Conservation (phyloP, 108 stramenopile species). For the Cyclotella distinguenda region DNA sequence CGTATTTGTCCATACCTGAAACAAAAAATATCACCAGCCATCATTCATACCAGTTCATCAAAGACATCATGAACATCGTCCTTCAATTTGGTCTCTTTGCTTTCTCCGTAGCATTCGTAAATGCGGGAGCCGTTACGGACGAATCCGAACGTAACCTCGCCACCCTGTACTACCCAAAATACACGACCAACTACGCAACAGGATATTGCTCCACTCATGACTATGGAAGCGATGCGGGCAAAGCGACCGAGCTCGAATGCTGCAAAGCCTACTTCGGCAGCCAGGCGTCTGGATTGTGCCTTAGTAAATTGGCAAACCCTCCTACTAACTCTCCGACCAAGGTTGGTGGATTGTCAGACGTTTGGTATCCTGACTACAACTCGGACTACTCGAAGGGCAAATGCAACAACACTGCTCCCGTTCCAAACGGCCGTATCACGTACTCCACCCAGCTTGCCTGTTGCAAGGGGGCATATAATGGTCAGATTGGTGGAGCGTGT, state of each 20-base stretch:
- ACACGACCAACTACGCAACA: not conserved
- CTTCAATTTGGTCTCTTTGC: too few species aligned
- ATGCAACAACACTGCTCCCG: not conserved
- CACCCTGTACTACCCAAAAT: not conserved
- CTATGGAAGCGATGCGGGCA: not conserved
- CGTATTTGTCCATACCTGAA: too few species aligned
- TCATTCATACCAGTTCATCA: too few species aligned
- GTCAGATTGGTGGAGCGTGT: not conserved
- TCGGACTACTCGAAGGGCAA: not conserved
- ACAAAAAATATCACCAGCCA: too few species aligned
- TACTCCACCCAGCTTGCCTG: not conserved
- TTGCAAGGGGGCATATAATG: not conserved
- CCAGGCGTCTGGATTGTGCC: not conserved
- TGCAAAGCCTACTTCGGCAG: not conserved
- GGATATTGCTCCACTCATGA: not conserved
- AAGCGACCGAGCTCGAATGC: not conserved
- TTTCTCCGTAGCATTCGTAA: not conserved
- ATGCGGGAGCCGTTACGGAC: not conserved
- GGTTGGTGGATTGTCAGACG: not conserved
- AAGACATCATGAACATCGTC: too few species aligned
- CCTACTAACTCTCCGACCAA: conserved; percentile 13
- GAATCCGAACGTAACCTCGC: not conserved
- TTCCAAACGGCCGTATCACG: not conserved
- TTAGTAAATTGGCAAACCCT: not conserved
- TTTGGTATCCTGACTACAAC: conserved; percentile 1